Base-by-base conservation (phyloP, 805 yeast genomes). In the Wickerhamomyces tratensis region DNA sequence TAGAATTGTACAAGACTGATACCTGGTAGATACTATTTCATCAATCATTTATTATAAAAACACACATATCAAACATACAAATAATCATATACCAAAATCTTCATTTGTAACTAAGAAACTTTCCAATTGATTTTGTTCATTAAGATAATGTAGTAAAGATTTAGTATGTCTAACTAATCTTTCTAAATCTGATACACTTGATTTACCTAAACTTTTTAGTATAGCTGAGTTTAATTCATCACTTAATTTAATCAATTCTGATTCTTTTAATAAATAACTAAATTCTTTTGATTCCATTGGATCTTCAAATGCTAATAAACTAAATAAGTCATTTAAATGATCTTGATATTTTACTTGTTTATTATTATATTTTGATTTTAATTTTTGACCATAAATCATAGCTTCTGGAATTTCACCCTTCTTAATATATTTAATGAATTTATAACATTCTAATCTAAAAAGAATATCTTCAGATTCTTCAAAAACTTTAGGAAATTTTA, bases 301-400 rank as follows among this genome's bases (percentile, higher is more conserved):
- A 41, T 76, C 63, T 9, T 69, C 68, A 47, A 70, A 78, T 4
- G 82, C 79, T 38, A 79, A 53, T 29, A 79, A 55, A 4, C 76
- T 63, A 7, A 76, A 73, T 0, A 77, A 62, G 37, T 72, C 71
- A 35, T 66, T 62, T 30, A 79, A 51, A 45, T 62, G 61, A 7
- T 60, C 58, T 30, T 59, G 62, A 36, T 65, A 63, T n/a, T 52
- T 52, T 4, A 58, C 48, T n/a, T 64, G 59, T 4, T 53, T 44
- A 12, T 50, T 53, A 12, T 7, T 8, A 44, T 59, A 72, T 26
- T 55, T 45, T 4, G 49, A 43, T 39, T 64, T 59, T 37, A 75
- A 49, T 11, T 51, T 33, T 44, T 66, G 67, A 5, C 77, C 76
- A 46, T 54, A 67, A 29, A 48, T 46, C 5, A 74, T 48, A 4